Evolutionary conservation across 2,329 filamentous ascomycete species (phyloP).

Genomic region (Microdochium trichocladiopsis): DNA sequence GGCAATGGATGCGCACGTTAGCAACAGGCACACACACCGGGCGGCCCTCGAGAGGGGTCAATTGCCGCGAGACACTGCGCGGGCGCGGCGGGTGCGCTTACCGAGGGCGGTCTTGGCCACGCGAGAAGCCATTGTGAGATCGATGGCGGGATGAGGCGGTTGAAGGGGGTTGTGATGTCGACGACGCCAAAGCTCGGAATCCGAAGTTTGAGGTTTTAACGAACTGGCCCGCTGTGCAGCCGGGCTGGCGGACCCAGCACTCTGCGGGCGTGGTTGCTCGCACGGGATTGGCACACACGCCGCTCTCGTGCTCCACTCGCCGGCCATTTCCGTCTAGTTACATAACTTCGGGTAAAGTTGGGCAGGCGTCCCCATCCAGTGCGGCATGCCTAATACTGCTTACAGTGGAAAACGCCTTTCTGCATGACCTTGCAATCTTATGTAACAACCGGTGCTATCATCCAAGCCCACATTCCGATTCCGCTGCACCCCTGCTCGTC

Average conservation of each 20-base stretch:
- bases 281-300: not conserved
- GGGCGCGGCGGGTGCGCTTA: constrained; percentile 44
- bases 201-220: constrained; percentile 34
- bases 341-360: not conserved
- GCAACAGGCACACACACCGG: constrained; percentile 11
- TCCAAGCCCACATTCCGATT: no score
- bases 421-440: no score
- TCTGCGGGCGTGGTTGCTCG: not conserved
- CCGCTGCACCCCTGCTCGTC: no score
- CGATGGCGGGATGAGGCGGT: constrained; percentile 45
- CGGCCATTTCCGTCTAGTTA: not conserved
- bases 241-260: not conserved
- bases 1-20: constrained; percentile 14
- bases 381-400: no score
- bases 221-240: constrained; percentile 7
- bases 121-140: constrained; percentile 91
- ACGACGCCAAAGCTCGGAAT: constrained; percentile 27
- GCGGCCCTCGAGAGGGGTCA: constrained; percentile 16
- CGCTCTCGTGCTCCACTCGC: not conserved
- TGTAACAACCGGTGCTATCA: no score
- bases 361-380: no score
- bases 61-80: constrained; percentile 24
- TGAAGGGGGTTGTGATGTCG: constrained; percentile 29
- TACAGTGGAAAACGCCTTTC: no score
- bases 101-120: constrained; percentile 91